Evolutionary conservation across 495 filamentous ascomycete species (phyloP), one percentile per base, ranked within the genome.

Genomic region (Oidiodendron maius): DNA sequence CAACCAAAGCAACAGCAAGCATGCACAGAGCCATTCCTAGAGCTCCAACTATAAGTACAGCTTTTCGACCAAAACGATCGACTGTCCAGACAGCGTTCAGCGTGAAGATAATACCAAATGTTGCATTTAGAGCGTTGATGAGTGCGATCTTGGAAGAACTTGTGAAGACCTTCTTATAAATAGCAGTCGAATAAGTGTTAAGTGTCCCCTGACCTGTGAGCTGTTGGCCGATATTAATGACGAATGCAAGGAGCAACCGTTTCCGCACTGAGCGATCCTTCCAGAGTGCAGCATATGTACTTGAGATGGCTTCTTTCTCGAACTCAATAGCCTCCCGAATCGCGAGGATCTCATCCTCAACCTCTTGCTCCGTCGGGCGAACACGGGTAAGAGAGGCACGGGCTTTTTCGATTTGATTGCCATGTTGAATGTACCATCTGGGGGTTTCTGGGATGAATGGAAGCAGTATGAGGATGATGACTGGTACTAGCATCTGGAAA

Each of bases 371-470:
- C 49, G 82, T 74, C 13, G 65, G 50, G 1, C 71, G 46, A 3
- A 83, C 68, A 4, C 73, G 71, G 10, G 84, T 81, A 5, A 94
- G 77, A 43, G 51, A 70, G 2, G 84, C 77, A 10, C 90, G 71
- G 1, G 84, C 78, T 10, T 61, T 62, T 22, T 89, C 84, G 1
- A 76, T 74, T 55, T 86, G 81, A 25, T 84, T 80, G 30, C 74
- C 71, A 55, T 85, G 81, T 64, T 89, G 82, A 17, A 86, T 63
- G 3, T 90, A 69, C 86, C 86, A 89, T 46, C 86, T 76, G 0
- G 87, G 87, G 1, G 84, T 86, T 63, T 87, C 86, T 1, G 86
- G 87, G 74, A 91, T 71, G 62, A 87, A 89, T 26, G 83, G 53
- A 69, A 88, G 86, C 15, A 85, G 84, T 23, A 71, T 52, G 3